A percentile compares a stretch with the other conserved stretches of the same genome.
These are phyloP conservation scores for Chrysanthemum seticuspe DNA, from an alignment of 129 eudicot species.

Conservation along the genomic window DNA sequence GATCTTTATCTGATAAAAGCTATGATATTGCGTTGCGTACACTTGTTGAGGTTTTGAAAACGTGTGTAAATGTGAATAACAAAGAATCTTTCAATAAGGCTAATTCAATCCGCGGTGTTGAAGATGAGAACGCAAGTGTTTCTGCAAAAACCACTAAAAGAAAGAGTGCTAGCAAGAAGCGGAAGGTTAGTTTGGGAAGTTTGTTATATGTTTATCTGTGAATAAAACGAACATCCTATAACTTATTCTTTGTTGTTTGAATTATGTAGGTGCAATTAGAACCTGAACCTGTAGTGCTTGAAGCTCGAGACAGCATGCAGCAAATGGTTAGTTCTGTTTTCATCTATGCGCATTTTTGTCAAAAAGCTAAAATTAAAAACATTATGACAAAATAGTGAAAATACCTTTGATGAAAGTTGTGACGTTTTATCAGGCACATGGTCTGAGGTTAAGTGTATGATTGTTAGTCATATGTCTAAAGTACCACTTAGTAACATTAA, in stretches of 20 bases:
- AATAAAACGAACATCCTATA: not conserved
- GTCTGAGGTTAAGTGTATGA: too few species aligned
- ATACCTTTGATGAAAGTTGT: too few species aligned
- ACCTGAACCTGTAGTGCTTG: slow-evolving; percentile 40
- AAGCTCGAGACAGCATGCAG: slow-evolving; percentile 42
- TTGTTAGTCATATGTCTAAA: too few species aligned
- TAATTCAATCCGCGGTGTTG: slow-evolving; percentile 33
- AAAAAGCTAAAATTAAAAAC: too few species aligned
- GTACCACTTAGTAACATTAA: too few species aligned
- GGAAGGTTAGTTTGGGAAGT: slow-evolving; percentile 28
- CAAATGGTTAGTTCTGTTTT: slow-evolving; percentile 34
- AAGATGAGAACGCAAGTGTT: slow-evolving; percentile 29
- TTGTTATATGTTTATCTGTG: not conserved
- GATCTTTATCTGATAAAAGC: slow-evolving; percentile 36
- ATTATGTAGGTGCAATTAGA: slow-evolving; percentile 32
- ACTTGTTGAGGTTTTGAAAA: slow-evolving; percentile 37
- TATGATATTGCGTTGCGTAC: slow-evolving; percentile 39
- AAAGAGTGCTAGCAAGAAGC: slow-evolving; percentile 39
- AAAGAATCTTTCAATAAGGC: slow-evolving; percentile 26
- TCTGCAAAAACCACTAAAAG: slow-evolving; percentile 36
- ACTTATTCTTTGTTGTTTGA: not conserved
- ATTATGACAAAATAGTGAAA: too few species aligned
- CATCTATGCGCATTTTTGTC: not conserved
- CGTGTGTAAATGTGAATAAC: slow-evolving; percentile 39
- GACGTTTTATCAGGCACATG: too few species aligned